Evolutionary conservation across 495 filamentous ascomycete genomes (phyloP).

Genomic region (Neurospora sublineolata): DNA sequence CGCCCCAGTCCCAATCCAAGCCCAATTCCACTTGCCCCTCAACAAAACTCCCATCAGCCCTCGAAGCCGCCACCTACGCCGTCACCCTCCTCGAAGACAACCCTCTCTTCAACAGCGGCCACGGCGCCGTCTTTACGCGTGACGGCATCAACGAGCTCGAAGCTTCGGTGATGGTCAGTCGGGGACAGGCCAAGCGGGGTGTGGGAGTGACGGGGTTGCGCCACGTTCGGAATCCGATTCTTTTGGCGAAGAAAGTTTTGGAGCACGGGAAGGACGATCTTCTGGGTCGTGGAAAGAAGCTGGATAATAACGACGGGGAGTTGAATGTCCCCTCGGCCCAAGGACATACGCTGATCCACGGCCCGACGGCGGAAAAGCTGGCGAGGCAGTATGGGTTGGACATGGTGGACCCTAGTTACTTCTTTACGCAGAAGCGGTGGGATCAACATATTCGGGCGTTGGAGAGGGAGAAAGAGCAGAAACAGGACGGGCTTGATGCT

Average conservation of each 20-base stretch:
- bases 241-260: constrained; percentile 61
- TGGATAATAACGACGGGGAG: constrained; percentile 14
- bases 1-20: constrained; percentile 5
- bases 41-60: constrained; percentile 34
- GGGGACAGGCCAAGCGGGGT: constrained; percentile 60
- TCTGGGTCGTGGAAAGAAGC: constrained; percentile 2
- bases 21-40: not conserved
- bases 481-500: not conserved
- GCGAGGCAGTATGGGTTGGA: constrained; percentile 57
- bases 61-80: constrained; percentile 65
- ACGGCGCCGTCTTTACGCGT: constrained; percentile 76
- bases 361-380: constrained; percentile 52
- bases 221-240: constrained; percentile 67
- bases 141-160: constrained; percentile 79
- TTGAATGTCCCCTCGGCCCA: constrained; percentile 37
- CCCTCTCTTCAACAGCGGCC: constrained; percentile 74
- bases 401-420: constrained; percentile 57
- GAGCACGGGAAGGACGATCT: constrained; percentile 46
- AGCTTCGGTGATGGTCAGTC: constrained; percentile 78
- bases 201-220: constrained; percentile 63
- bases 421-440: constrained; percentile 70
- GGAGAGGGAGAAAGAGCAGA: constrained; percentile 32
- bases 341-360: constrained; percentile 59
- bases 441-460: constrained; percentile 66
- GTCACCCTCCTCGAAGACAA: constrained; percentile 70